Percentiles rank a stretch among this genome's conserved stretches.
Evolutionary conservation across 1,284 basidiomycete genomes (phyloP).

Genomic region (Acaromyces ingoldii): DNA sequence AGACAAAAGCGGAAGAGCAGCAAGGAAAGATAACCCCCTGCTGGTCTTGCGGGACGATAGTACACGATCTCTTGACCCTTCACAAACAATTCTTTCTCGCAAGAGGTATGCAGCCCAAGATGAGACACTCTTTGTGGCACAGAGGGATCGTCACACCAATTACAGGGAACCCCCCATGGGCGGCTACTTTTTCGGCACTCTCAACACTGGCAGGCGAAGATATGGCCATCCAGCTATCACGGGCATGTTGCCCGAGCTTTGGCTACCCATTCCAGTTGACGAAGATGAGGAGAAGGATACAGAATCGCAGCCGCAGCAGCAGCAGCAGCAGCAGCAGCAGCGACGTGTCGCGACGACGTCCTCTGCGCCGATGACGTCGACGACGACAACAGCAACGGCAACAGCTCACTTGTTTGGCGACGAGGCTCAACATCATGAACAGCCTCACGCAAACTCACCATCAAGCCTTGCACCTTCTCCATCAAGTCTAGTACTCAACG

Average conservation of each 20-base stretch:
- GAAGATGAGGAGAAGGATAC: slow-evolving; percentile 8
- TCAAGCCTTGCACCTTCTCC: background rate
- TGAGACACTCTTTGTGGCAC: slow-evolving; percentile 81
- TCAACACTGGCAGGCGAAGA: slow-evolving; percentile 30
- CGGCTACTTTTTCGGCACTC: slow-evolving; percentile 35
- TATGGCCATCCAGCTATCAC: slow-evolving; percentile 47
- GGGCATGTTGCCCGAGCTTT: slow-evolving; percentile 40
- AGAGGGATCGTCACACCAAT: slow-evolving; percentile 41
- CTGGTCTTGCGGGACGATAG: slow-evolving; percentile 4
- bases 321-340: slow-evolving; percentile 6
- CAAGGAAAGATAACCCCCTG: background rate
- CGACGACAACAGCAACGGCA: background rate
- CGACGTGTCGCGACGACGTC: background rate
- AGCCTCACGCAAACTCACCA: slow-evolving; percentile 10
- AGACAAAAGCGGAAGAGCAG: background rate
- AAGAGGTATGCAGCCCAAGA: slow-evolving; percentile 74
- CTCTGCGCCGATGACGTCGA: background rate
- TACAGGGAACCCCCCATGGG: slow-evolving; percentile 39
- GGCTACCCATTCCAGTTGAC: slow-evolving; percentile 28
- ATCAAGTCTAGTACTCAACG: background rate
- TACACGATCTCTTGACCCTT: slow-evolving; percentile 16
- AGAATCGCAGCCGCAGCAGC: slow-evolving; percentile 13
- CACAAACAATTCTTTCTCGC: slow-evolving; percentile 45
- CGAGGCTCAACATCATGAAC: background rate
- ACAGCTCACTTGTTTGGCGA: too few species aligned